Evolutionary conservation across 2,329 filamentous ascomycete genomes (phyloP), one percentile per base, ranked within the genome.

Genomic region (Hymenoscyphus occultus): DNA sequence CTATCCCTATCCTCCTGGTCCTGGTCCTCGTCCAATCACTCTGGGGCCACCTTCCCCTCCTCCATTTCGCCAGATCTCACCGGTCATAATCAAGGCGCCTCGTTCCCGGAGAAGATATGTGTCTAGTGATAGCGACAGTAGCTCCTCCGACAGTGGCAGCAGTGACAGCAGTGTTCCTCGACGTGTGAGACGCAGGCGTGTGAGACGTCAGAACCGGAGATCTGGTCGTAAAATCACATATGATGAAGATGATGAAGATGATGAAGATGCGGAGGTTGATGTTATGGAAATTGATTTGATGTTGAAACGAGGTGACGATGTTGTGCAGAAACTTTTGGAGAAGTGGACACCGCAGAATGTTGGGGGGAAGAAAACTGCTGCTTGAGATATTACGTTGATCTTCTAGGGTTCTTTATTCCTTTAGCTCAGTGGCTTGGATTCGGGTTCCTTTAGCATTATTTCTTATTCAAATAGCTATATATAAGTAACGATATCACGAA

Each of bases 321-420:
- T 70, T 28, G 67, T 71, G 28, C 39, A 66, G 40, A 68, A 58
- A 9, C 45, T 70, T 10, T 51, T 71, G 58, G 64, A 70, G 39
- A 57, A 64, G 60, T 71, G 67, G 66, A 71, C 69, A 1, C 59
- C 63, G 9, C 32, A 59, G 42, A 6, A 6, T 13, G 48, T 19
- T 12, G 62, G 51, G 3, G 58, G 64, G 48, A 60, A 42, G 32
- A 66, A 64, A 61, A 42, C 10, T 32, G 56, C 19, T 57, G 14
- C 32, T 57, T 57, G 9, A 56, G 28, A 32, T 54, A 10, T 54
- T 54, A 28, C 19, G n/a, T 54, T 54, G 48, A 28, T 28, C 0
- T 54, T 22, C 35, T 35, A 35, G 35, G 35, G 1, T 35, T 4
- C 9, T 1, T 10, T 35, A 35, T 35, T 0, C 4, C 1, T 35